Percentiles rank a stretch among this genome's conserved stretches.
Conservation (phyloP, 169 alveolate species). For the Plasmodium sp. region DNA sequence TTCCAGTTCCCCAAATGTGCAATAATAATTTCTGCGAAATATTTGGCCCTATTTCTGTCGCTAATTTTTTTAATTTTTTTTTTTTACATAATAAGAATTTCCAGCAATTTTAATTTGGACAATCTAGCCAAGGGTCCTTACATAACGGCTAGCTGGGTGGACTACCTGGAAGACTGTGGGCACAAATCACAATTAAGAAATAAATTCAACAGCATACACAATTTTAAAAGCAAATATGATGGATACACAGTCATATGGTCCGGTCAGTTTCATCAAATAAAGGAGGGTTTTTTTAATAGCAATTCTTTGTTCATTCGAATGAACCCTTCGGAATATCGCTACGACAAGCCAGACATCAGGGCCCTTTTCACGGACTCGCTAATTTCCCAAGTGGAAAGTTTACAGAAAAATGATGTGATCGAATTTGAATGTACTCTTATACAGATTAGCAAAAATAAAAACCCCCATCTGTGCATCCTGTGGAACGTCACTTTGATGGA, state of each 20-base stretch:
- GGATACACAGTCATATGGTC: constrained; percentile 42
- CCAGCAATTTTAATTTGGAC: constrained; percentile 30
- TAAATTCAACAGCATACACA: constrained; percentile 37
- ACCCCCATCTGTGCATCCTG: constrained; percentile 28
- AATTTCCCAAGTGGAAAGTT: constrained; percentile 25
- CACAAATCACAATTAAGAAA: constrained; percentile 51
- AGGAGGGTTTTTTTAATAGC: constrained; percentile 43
- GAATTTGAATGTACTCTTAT: constrained; percentile 51
- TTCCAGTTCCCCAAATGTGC: constrained; percentile 62
- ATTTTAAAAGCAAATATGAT: constrained; percentile 37
- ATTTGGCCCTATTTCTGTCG: constrained; percentile 38
- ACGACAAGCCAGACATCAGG: constrained; percentile 32
- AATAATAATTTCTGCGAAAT: constrained; percentile 51
- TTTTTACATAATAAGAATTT: constrained; percentile 45
- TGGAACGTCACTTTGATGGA: constrained; percentile 36
- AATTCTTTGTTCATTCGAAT: constrained; percentile 42
- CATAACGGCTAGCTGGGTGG: constrained; percentile 33
- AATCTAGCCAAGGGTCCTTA: constrained; percentile 39
- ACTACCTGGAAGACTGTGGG: constrained; percentile 62
- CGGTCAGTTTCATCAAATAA: constrained; percentile 24
- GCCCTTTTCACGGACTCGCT: constrained; percentile 29
- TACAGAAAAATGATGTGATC: constrained; percentile 47
- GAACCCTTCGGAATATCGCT: constrained; percentile 57
- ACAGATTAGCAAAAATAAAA: constrained; percentile 40
- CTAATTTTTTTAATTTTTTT: constrained; percentile 53